phyloP scores from a whole-genome alignment of 805 yeast species.

The Saturnispora diversa region DNA sequence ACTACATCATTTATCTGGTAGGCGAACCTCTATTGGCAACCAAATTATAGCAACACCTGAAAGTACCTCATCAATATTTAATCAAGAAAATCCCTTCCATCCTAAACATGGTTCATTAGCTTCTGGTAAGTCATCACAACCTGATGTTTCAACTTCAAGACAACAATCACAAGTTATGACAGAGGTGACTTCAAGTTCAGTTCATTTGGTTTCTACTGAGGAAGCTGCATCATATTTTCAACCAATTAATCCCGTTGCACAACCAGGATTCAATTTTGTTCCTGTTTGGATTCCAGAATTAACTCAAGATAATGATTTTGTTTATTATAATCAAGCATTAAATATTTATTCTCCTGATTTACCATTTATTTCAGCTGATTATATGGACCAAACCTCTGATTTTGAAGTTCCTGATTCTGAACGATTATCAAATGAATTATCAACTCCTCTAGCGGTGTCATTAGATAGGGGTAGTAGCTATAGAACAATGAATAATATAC shows the following conservation, averaged over 20 bases:
- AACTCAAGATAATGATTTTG: slow-evolving; percentile 45
- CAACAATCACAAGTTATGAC: slow-evolving; percentile 16
- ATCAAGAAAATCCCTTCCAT: slow-evolving; percentile 9
- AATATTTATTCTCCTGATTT: slow-evolving; percentile 50
- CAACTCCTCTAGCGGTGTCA: slow-evolving; percentile 18
- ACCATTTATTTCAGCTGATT: slow-evolving; percentile 41
- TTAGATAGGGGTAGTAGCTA: slow-evolving; percentile 6
- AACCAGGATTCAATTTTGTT: slow-evolving; percentile 25
- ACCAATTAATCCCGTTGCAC: slow-evolving; percentile 17
- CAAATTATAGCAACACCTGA: not conserved
- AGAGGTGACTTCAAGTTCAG: slow-evolving; percentile 10
- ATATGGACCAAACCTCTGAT: slow-evolving; percentile 28
- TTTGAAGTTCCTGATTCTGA: slow-evolving; percentile 27
- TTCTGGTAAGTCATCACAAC: not conserved
- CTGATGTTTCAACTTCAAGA: slow-evolving; percentile 8
- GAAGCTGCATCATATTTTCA: slow-evolving; percentile 25
- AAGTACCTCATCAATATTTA: not conserved
- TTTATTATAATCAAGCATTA: slow-evolving; percentile 54
- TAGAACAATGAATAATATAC: not conserved
- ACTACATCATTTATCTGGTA: no score
- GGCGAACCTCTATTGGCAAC: no score
- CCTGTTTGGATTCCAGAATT: slow-evolving; percentile 58
- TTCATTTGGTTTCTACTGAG: slow-evolving; percentile 21
- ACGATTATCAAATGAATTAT: slow-evolving; percentile 16
- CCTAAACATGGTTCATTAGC: slow-evolving; percentile 8